Evolutionary conservation across 2,329 filamentous ascomycete species (phyloP).

Genomic region (Pyricularia pennisetigena): DNA sequence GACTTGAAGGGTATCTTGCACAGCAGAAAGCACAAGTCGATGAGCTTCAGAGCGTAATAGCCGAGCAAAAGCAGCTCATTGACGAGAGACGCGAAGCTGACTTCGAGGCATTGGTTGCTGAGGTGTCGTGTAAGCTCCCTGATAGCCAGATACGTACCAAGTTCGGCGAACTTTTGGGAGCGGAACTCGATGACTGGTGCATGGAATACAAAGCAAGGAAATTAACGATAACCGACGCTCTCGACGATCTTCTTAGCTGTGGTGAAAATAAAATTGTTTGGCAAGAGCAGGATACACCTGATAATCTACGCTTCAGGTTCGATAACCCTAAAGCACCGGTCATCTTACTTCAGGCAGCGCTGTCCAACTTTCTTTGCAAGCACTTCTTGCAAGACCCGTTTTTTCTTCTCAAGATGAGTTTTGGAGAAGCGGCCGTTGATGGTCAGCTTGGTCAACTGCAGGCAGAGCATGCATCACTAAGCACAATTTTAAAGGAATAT

Average conservation of each 20-base stretch:
- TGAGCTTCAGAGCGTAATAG: background rate
- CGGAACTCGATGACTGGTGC: background rate
- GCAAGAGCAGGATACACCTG: background rate
- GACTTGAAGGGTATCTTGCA: background rate
- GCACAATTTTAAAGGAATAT: background rate
- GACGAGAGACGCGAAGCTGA: background rate
- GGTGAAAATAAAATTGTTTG: background rate
- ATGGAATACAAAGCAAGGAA: background rate
- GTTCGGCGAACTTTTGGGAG: background rate
- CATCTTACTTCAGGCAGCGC: background rate
- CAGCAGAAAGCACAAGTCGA: background rate
- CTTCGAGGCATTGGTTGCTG: background rate
- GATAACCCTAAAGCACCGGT: background rate
- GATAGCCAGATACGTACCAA: background rate
- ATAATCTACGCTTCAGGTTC: background rate
- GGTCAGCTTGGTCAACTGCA: background rate
- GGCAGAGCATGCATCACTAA: background rate
- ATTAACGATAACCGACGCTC: background rate
- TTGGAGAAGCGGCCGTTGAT: background rate
- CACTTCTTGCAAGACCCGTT: conserved; percentile 1
- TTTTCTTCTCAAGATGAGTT: background rate
- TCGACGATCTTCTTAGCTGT: background rate
- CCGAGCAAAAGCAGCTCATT: background rate
- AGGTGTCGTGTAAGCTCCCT: conserved; percentile 1
- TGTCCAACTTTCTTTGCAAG: background rate